Conservation (phyloP, 2,329 filamentous ascomycete genomes). For the Tolypocladium pustulatum region DNA sequence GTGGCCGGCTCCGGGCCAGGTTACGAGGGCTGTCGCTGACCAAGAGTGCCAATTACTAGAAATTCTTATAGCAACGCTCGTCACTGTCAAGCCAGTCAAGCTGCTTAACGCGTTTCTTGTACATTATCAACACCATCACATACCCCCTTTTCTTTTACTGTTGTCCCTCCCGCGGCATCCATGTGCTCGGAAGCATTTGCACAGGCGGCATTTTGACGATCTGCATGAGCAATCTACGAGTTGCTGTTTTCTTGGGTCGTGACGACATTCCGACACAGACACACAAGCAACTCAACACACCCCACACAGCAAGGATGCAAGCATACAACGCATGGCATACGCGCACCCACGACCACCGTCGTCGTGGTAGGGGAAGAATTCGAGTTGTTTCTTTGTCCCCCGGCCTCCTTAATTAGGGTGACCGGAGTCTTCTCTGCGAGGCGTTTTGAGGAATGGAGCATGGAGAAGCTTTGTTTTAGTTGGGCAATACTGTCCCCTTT, state of each 20-base stretch:
- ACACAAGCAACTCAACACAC: background rate
- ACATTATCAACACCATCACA: slow-evolving; percentile 15
- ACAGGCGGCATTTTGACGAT: slow-evolving; percentile 27
- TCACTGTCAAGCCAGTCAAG: slow-evolving; percentile 4
- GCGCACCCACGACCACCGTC: slow-evolving; percentile 4
- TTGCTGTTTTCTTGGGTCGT: slow-evolving; percentile 8
- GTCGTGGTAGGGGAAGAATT: slow-evolving; percentile 3
- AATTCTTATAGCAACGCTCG: slow-evolving; percentile 10
- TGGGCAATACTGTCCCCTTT: slow-evolving; percentile 8
- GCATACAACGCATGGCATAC: background rate
- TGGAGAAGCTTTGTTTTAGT: slow-evolving; percentile 11
- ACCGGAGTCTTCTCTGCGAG: slow-evolving; percentile 19
- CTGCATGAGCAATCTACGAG: slow-evolving; percentile 40
- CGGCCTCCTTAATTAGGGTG: slow-evolving; percentile 6
- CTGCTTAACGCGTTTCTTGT: slow-evolving; percentile 12
- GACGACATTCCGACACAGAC: background rate
- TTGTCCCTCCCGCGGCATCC: slow-evolving; percentile 16
- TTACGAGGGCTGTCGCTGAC: slow-evolving; percentile 32
- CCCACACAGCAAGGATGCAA: background rate
- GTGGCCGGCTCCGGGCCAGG: slow-evolving; percentile 21
- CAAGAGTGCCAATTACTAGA: slow-evolving; percentile 28
- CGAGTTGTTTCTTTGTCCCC: slow-evolving; percentile 6
- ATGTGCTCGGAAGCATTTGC: background rate
- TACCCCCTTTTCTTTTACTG: slow-evolving; percentile 14
- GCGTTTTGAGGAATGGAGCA: slow-evolving; percentile 18